phyloP scores from a whole-genome alignment of 108 stramenopile species.

The Aurantiochytrium sp. region DNA sequence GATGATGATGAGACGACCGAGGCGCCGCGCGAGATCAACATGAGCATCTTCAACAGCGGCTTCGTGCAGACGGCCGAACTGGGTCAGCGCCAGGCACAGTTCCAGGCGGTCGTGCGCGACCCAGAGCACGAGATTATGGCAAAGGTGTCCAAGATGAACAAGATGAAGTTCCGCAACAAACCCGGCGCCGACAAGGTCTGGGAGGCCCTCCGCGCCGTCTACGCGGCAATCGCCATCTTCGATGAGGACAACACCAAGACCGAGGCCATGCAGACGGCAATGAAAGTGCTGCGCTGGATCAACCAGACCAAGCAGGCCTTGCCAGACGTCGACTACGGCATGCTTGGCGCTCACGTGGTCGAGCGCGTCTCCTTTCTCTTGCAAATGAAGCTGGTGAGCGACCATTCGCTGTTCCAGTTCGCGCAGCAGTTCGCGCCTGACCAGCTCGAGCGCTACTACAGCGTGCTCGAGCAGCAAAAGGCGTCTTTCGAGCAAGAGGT shows the following conservation, averaged over 20 bases:
- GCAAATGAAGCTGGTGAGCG: conserved; percentile 1
- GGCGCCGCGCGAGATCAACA: background rate
- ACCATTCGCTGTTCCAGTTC: conserved; percentile 16
- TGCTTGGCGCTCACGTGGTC: background rate
- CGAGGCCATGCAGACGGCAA: conserved; percentile 14
- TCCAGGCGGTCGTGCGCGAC: background rate
- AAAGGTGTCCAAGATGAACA: conserved; percentile 17
- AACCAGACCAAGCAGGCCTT: conserved; percentile 29
- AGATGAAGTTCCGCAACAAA: conserved; percentile 26
- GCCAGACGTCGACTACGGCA: background rate
- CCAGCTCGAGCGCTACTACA: background rate
- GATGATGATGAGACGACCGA: background rate
- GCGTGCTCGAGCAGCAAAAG: background rate
- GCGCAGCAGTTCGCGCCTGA: background rate
- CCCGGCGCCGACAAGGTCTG: background rate
- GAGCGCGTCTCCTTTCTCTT: background rate
- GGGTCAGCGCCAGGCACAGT: background rate
- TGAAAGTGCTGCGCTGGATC: conserved; percentile 22
- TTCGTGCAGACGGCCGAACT: background rate
- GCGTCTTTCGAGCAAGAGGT: background rate
- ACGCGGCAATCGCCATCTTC: conserved; percentile 4
- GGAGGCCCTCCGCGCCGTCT: conserved; percentile 6
- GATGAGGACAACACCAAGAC: background rate
- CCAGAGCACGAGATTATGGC: conserved; percentile 12
- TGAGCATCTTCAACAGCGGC: background rate